Percentiles rank a stretch among this genome's conserved stretches.
phyloP scores from a whole-genome alignment of 257 asterid species.

The Penstemon eatonii region DNA sequence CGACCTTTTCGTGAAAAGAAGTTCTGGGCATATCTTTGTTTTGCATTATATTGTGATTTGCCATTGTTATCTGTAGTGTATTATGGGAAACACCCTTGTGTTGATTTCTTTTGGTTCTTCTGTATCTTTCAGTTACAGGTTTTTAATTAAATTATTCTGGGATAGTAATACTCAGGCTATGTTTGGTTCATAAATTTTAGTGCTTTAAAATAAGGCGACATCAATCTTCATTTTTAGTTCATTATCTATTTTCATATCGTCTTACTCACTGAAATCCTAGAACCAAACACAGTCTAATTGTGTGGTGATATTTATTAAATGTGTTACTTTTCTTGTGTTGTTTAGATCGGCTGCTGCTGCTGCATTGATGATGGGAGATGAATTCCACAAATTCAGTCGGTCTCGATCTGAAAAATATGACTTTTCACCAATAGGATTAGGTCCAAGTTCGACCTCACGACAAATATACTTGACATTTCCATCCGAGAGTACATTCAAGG shows the following conservation, averaged over 20 bases:
- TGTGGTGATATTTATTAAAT: background rate
- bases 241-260: background rate
- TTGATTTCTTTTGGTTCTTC: conserved; percentile 6
- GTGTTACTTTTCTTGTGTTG: background rate
- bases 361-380: conserved; percentile 38
- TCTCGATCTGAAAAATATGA: conserved; percentile 45
- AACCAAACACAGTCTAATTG: no score
- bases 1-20: conserved; percentile 21
- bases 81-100: background rate
- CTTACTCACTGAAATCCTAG: no score
- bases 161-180: background rate
- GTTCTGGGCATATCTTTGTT: conserved; percentile 16
- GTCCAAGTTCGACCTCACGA: conserved; percentile 57
- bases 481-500: conserved; percentile 84
- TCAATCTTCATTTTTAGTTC: background rate
- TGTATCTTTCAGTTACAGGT: background rate
- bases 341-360: conserved; percentile 40
- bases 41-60: conserved; percentile 23
- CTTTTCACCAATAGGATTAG: conserved; percentile 53
- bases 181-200: background rate
- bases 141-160: background rate
- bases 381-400: conserved; percentile 39
- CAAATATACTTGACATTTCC: conserved; percentile 94
- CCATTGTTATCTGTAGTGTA: background rate
- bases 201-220: no score